Percentiles rank a stretch among this genome's conserved stretches.
phyloP scores from a whole-genome alignment of 176 grass and related monocot genomes.

The Ananas comosus region DNA sequence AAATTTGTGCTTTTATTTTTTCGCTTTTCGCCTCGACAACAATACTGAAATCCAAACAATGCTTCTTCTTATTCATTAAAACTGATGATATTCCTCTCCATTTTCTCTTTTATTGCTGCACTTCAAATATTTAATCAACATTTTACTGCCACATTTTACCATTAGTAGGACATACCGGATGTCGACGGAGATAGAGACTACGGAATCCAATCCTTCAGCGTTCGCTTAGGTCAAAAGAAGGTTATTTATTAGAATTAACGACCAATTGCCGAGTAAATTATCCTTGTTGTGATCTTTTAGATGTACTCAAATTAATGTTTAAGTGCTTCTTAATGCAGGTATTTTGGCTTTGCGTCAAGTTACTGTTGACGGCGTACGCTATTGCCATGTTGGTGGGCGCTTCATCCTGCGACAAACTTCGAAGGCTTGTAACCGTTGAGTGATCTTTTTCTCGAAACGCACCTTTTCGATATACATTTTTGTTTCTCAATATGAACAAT shows the following conservation, averaged over 20 bases:
- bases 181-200: slow-evolving; percentile 68
- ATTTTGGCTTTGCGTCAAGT: slow-evolving; percentile 66
- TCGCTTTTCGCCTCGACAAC: not conserved
- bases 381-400: slow-evolving; percentile 53
- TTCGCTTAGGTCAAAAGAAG: slow-evolving; percentile 47
- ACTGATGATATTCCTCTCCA: too few species aligned
- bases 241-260: slow-evolving; percentile 38
- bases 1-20: not conserved
- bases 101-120: not conserved
- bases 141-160: not conserved
- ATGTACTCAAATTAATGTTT: not conserved
- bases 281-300: not conserved
- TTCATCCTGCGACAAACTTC: slow-evolving; percentile 34
- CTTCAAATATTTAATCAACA: not conserved
- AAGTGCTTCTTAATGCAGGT: slow-evolving; percentile 33
- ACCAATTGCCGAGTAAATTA: not conserved
- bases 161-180: slow-evolving; percentile 77
- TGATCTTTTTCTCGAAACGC: slow-evolving; percentile 2
- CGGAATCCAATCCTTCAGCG: slow-evolving; percentile 68
- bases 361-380: slow-evolving; percentile 58
- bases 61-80: too few species aligned
- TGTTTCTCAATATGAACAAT: not conserved
- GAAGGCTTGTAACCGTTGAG: slow-evolving; percentile 40
- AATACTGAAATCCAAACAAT: not conserved
- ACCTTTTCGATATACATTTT: not conserved